Percentiles rank a stretch among this genome's conserved stretches.
Conservation (phyloP, 495 filamentous ascomycete genomes). For the Lineolata rhizophorae region DNA sequence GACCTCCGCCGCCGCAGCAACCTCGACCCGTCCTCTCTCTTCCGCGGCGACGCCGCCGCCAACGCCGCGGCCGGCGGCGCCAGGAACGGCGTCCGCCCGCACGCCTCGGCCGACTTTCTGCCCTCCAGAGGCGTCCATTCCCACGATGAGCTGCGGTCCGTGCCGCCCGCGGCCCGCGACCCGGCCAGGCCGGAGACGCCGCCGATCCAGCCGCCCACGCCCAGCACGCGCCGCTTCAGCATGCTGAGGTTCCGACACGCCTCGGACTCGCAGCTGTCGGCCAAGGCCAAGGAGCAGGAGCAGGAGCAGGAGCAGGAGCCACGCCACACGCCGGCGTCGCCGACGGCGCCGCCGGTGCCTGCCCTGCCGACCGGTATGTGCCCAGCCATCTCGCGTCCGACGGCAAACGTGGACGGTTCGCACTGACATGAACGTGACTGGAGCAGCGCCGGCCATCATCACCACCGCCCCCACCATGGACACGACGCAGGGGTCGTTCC, state of each 20-base stretch:
- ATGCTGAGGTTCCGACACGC: constrained; percentile 82
- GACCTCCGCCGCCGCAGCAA: constrained; percentile 19
- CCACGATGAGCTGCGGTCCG: no score
- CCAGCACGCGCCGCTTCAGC: constrained; percentile 49
- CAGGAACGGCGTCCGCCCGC: constrained; percentile 7
- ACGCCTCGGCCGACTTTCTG: constrained; percentile 8
- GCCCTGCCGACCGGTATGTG: constrained; percentile 11
- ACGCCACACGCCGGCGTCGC: no score
- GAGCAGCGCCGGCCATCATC: constrained; percentile 76
- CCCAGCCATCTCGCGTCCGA: constrained; percentile 4
- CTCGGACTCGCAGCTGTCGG: constrained; percentile 75
- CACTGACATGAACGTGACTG: constrained; percentile 7
- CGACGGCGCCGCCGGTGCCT: constrained; percentile 45
- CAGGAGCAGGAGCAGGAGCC: constrained; percentile 17
- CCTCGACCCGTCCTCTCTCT: constrained; percentile 13
- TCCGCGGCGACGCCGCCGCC: no score
- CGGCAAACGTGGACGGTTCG: constrained; percentile 3
- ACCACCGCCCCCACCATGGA: constrained; percentile 76
- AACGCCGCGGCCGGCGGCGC: no score
- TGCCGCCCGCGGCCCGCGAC: constrained; percentile 7
- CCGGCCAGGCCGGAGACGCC: no score
- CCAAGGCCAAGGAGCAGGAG: constrained; percentile 50
- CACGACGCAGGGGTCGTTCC: constrained; percentile 3
- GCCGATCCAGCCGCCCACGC: constrained; percentile 11
- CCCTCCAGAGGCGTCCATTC: constrained; percentile 6